Base-by-base conservation (phyloP, 768 basidiomycete genomes). In the Pisolithus tinctorius region DNA sequence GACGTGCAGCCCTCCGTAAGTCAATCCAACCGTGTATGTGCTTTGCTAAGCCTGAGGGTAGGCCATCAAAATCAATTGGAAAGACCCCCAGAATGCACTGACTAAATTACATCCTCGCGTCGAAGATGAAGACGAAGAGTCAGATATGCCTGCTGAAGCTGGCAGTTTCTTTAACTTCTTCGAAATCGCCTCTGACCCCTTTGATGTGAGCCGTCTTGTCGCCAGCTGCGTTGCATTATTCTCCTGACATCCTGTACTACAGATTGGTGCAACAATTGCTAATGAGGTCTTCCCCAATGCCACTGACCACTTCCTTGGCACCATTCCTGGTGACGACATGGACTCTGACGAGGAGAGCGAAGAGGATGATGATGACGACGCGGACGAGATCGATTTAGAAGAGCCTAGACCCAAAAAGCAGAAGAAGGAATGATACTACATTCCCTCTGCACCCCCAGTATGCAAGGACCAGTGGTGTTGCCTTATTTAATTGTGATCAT, bases 131-230 rank as follows among this genome's bases (percentile, higher is more conserved):
- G 79, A 78, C 25, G 87, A 86, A 16, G 68, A 63, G 4, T 78
- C 80, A 25, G 84, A 84, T 30, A 58, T 77, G 48, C 71, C 76
- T 39, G 74, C 78, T 25, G 90, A 93, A 45, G 69, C 77, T 45
- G 90, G 90, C 50, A 88, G 83, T 62, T 90, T 93, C 74, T 93
- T 93, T 78, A 90, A 91, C 71, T 85, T 86, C 63, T 91, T 93
- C 55, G 89, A 87, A 68, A 62, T 75, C 54, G 73, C 75, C 10
- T 62, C 71, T 37, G 89, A 91, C 62, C 76, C 79, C 13, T 78
- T 74, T 54, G 86, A 89, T 56, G 89, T 89, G 63, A 71, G 80
- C 69, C 20, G 23, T 10, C 34, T 45, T 46, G 1, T 11, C 45
- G 38, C 37, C 31, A 42, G 27, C 42, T 34, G 9, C 52, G 45